Evolutionary conservation across 257 asterid species (phyloP), one percentile per base, ranked within the genome.

Genomic region (Solanum dulcamara): DNA sequence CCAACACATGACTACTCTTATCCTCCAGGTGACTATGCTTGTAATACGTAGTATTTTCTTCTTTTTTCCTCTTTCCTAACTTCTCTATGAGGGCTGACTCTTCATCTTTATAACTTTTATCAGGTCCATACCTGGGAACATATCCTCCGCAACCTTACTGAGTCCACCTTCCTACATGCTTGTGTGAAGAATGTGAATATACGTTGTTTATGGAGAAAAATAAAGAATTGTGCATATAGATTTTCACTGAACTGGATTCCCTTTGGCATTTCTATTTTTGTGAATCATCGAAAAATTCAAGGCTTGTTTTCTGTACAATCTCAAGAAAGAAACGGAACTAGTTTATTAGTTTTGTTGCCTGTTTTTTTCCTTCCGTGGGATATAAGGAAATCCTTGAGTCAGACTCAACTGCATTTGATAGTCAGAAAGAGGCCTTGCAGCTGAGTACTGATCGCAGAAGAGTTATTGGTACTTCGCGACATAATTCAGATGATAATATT

Each of bases 81-180:
- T 20, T 33, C 79, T 35, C 30, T 11, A 38, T 62, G 28, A 5
- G 15, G 38, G 68, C 79, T 87, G 33, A 80, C 57, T 66, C 42
- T 32, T 32, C 24, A 32, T 33, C 44, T 67, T 67, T 38, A 32
- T 38, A 67, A 67, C 24, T 81, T 72, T 33, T 33, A 17, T 44
- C 85, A 89, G 93, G 92, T 84, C 89, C 88, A n/a, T 91, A 80
- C 32, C 89, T 86, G 9, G 92, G 91, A 60, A 38, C 62, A 57
- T 91, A 90, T 86, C 93, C 91, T 89, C 92, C 86, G 0, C 90
- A 84, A 26, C 90, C 91, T 4, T 87, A 91, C 89, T 91, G 88
- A 90, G 71, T 83, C 35, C 60, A 83, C 22, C 51, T 66, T 59
- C 80, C 33, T 28, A 38, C 77, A 64, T 42, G 40, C 40, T 40